phyloP scores from a whole-genome alignment of 306 rosid genomes.

The Senna siamea region DNA sequence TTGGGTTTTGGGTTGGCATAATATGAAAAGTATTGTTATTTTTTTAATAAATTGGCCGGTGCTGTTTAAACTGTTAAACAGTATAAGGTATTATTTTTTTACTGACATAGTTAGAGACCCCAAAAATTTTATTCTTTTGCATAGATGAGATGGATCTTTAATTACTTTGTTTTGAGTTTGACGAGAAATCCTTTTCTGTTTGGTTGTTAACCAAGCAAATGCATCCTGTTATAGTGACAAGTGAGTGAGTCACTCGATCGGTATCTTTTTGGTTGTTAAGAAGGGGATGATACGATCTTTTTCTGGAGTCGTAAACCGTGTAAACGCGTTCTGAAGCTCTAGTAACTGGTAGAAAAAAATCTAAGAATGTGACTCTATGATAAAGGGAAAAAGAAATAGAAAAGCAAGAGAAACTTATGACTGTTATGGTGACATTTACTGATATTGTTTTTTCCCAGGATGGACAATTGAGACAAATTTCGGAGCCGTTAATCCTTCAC shows the following conservation, averaged over 20 bases:
- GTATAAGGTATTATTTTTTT: too few species aligned
- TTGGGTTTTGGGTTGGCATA: background rate
- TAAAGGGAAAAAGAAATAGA: background rate
- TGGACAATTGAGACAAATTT: constrained; percentile 43
- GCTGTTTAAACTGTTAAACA: background rate
- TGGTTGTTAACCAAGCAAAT: background rate
- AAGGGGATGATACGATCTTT: background rate
- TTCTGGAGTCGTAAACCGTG: background rate
- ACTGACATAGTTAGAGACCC: background rate
- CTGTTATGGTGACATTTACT: background rate
- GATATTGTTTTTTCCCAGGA: constrained; percentile 41
- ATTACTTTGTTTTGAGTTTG: background rate
- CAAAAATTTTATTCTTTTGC: background rate
- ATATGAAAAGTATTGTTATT: background rate
- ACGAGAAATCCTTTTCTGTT: background rate
- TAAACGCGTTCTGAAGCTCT: background rate
- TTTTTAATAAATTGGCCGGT: background rate
- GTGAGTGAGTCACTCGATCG: background rate
- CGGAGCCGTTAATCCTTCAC: constrained; percentile 39
- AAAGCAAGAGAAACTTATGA: too few species aligned
- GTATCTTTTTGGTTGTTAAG: background rate
- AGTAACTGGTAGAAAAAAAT: background rate
- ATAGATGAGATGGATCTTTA: background rate
- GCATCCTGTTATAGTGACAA: background rate
- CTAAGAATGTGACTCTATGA: background rate